phyloP scores from a whole-genome alignment of 192 early-diverging fungal genomes.

The Dimargaris verticillata region DNA sequence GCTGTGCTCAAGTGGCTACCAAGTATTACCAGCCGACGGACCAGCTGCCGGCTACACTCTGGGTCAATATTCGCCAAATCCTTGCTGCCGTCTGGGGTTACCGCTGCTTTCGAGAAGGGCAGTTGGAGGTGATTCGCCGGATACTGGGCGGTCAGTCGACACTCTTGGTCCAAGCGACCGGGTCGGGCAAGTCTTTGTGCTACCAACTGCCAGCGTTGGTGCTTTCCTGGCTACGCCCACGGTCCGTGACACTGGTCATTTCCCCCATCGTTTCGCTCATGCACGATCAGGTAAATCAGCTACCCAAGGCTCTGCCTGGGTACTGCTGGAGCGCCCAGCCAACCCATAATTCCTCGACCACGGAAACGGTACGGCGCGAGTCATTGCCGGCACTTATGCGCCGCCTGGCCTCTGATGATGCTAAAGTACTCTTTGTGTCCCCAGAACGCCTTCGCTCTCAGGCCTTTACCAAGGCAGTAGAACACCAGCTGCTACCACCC shows the following conservation, averaged over 20 bases:
- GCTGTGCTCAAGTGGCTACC: too few relatives aligned
- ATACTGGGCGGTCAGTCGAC: constrained; percentile 26
- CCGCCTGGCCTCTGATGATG: constrained; percentile 26
- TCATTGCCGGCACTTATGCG: constrained; percentile 13
- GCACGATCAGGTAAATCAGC: constrained; percentile 60
- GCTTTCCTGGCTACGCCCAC: constrained; percentile 17
- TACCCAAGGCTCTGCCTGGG: constrained; percentile 40
- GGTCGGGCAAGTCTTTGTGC: constrained; percentile 56
- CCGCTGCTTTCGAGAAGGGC: constrained; percentile 22
- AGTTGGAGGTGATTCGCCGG: constrained; percentile 28
- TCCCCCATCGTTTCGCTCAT: constrained; percentile 70
- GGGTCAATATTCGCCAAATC: constrained; percentile 27
- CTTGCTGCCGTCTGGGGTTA: constrained; percentile 30
- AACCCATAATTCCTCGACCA: constrained; percentile 7
- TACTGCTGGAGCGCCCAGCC: constrained; percentile 40
- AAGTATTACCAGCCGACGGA: too few relatives aligned
- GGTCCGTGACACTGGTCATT: constrained; percentile 48
- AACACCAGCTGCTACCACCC: constrained; percentile 25
- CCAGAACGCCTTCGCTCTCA: constrained; percentile 51
- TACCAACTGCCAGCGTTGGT: constrained; percentile 64
- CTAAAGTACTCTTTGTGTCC: constrained; percentile 56
- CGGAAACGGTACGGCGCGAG: neutral
- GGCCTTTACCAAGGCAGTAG: constrained; percentile 37
- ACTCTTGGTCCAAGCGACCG: constrained; percentile 37
- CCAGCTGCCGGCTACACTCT: neutral